Evolutionary conservation across 108 stramenopile species (phyloP), one percentile per base, ranked within the genome.

Genomic region (Thalassiosira profunda): DNA sequence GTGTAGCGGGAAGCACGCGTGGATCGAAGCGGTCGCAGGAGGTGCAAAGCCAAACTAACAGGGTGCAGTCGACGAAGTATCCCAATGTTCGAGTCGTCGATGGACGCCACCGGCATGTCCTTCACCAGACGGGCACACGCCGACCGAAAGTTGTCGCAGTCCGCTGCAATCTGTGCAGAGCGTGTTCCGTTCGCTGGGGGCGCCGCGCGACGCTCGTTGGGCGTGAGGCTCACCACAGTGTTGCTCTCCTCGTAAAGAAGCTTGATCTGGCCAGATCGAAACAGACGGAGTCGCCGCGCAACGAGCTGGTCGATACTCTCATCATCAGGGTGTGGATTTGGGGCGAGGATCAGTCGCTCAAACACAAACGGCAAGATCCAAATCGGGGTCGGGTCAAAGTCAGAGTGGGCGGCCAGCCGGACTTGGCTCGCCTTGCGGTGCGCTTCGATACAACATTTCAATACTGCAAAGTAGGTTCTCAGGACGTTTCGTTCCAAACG

Each of bases 101-200:
- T 38, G 11, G 43, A 20, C 2, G 61, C 61, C 14, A 45, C 15
- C 5, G 61, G 61, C 18, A 41, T 37, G n/a, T 18, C 2, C 9
- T 17, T 23, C 2, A 42, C 7, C 18, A 45, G 2, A 10, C 61
- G 4, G 11, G 61, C 41, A 4, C 26, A 21, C 25, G 61, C 61
- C 5, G 61, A 47, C 5, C 12, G 3, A 28, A 6, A 62, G 42
- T 62, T 45, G 42, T 62, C 43, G 20, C 2, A 20, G 4, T 62
- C 43, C 18, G 61, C 61, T 4, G 61, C 61, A 5, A 21, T 5
- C n/a, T 43, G 61, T 15, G 23, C 23, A 45, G n/a, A n/a, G n/a
- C n/a, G 41, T 28, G 41, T 45, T 7, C 23, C 3, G 7, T 3
- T 5, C 7, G 23, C 5, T 45, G 5, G 18, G 44, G 4, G 18